A percentile compares a stretch with the other conserved stretches of the same genome.
Evolutionary conservation across 495 filamentous ascomycete genomes (phyloP).

Genomic region (Staphylotrichum longicolle): DNA sequence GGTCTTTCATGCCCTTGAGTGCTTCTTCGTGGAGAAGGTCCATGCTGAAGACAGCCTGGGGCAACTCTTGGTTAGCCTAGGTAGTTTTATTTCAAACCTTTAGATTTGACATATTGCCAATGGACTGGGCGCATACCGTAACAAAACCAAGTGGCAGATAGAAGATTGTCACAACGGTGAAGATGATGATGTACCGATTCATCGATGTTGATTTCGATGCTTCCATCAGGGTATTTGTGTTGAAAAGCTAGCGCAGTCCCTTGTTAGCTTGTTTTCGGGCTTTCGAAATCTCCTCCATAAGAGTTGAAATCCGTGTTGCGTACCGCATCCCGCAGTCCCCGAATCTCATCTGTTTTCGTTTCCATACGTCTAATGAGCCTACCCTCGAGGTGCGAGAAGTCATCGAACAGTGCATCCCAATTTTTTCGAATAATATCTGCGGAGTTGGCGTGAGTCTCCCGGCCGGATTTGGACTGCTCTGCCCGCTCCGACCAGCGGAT

Average conservation of each 20-base stretch:
- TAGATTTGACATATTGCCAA: too few species aligned
- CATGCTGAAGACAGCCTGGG: conserved; percentile 10
- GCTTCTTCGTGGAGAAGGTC: background rate
- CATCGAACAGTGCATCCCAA: background rate
- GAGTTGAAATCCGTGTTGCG: background rate
- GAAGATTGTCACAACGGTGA: conserved; percentile 5
- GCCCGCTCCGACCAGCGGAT: too few species aligned
- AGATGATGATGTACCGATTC: conserved; percentile 9
- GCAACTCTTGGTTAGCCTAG: background rate
- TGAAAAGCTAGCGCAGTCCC: background rate
- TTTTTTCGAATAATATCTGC: background rate
- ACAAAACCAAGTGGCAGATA: conserved; percentile 6
- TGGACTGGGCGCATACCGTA: background rate
- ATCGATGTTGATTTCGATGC: conserved; percentile 3
- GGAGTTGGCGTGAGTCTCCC: too few species aligned
- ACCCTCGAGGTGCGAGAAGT: background rate
- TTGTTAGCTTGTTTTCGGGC: too few species aligned
- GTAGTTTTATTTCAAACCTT: too few species aligned
- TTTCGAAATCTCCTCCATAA: background rate
- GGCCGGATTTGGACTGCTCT: too few species aligned
- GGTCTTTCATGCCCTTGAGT: background rate
- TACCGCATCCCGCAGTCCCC: conserved; percentile 1
- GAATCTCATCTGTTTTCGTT: background rate
- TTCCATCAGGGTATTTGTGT: background rate
- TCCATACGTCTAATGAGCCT: background rate